Evolutionary conservation across 1,139 yeast species (phyloP).

Genomic region (Blastobotrys niveus): DNA sequence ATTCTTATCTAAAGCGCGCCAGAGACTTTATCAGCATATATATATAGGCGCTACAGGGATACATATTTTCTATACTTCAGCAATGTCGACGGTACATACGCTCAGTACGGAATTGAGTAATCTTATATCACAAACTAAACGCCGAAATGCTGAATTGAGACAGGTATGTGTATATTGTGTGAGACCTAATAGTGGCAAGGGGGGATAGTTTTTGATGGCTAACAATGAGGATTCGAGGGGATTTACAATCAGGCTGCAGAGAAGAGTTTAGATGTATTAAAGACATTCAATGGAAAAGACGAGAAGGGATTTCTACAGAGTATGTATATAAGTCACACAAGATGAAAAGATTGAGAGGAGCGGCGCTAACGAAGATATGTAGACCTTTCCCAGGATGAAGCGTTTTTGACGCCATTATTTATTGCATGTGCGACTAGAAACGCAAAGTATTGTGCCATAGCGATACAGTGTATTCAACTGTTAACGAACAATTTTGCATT

Average conservation of each 20-base stretch:
- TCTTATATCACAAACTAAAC: conserved; percentile 62
- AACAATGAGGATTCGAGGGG: background rate
- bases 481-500: conserved; percentile 49
- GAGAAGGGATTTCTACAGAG: conserved; percentile 34
- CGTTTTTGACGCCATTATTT: conserved; percentile 63
- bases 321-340: conserved; percentile 3
- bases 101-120: conserved; percentile 48
- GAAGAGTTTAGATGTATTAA: conserved; percentile 47
- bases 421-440: conserved; percentile 69
- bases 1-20: no score
- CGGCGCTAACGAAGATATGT: background rate
- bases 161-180: conserved; percentile 34
- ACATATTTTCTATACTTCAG: no score
- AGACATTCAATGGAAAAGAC: conserved; percentile 31
- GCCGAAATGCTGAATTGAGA: conserved; percentile 62
- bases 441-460: conserved; percentile 63
- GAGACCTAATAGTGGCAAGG: no score
- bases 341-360: background rate
- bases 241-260: conserved; percentile 49
- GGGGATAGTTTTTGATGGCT: background rate
- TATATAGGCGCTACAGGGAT: no score
- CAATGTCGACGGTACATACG: conserved; percentile 25
- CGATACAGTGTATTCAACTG: conserved; percentile 63
- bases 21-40: no score
- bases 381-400: conserved; percentile 41